phyloP scores from a whole-genome alignment of 495 filamentous ascomycete genomes.

The Annulohypoxylon nitens region DNA sequence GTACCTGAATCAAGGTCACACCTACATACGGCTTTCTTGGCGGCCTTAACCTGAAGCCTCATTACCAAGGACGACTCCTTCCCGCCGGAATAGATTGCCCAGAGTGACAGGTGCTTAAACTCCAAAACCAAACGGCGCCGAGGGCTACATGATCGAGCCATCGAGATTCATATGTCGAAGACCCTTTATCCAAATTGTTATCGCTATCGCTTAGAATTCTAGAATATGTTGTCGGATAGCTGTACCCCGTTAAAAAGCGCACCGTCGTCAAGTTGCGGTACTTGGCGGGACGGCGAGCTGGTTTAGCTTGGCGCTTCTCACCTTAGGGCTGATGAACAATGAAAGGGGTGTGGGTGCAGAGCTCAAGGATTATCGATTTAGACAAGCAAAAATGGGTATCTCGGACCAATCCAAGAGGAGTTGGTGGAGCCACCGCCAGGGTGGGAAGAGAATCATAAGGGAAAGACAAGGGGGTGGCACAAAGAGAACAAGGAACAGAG shows the following conservation, averaged over 20 bases:
- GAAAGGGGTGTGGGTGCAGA: conserved; percentile 22
- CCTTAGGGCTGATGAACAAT: conserved; percentile 46
- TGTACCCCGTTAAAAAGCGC: conserved; percentile 31
- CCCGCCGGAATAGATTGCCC: conserved; percentile 19
- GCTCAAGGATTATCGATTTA: not conserved
- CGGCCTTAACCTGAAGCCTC: conserved; percentile 21
- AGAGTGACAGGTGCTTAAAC: conserved; percentile 5
- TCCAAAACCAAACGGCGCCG: conserved; percentile 11
- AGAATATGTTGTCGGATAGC: conserved; percentile 26
- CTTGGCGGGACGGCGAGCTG: conserved; percentile 31
- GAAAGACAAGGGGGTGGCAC: conserved; percentile 42
- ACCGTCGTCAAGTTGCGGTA: conserved; percentile 21
- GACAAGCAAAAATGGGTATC: conserved; percentile 6
- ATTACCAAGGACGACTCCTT: conserved; percentile 17
- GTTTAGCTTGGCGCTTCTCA: conserved; percentile 26
- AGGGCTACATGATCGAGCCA: conserved; percentile 21
- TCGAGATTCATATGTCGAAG: not conserved
- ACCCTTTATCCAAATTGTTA: conserved; percentile 24
- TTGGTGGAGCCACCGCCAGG: conserved; percentile 24
- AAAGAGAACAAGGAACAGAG: conserved; percentile 34
- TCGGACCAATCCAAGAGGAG: conserved; percentile 32
- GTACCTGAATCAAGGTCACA: conserved; percentile 39
- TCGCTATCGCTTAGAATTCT: conserved; percentile 33
- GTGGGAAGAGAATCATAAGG: conserved; percentile 33
- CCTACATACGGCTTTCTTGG: conserved; percentile 17